These are phyloP conservation scores for Calonectria pteridis DNA, from an alignment of 2,329 filamentous ascomycete species.

Conservation along the genomic window DNA sequence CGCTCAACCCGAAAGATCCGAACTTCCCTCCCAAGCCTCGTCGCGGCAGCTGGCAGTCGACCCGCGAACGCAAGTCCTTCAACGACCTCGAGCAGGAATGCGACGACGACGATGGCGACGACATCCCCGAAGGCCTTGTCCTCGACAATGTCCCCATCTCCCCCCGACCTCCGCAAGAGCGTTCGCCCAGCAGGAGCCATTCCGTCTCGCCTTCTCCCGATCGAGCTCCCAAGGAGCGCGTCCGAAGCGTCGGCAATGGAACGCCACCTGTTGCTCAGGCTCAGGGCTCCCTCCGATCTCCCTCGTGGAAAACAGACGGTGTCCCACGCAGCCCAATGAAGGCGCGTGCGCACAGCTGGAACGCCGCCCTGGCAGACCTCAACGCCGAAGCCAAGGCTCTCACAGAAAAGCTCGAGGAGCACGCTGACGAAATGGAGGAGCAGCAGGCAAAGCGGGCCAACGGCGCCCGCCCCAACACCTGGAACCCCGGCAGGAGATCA, in stretches of 20 bases:
- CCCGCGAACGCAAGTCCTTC: slow-evolving; percentile 73
- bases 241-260: slow-evolving; percentile 72
- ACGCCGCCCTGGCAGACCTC: slow-evolving; percentile 74
- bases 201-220: slow-evolving; percentile 69
- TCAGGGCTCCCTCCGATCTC: slow-evolving; percentile 71
- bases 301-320: slow-evolving; percentile 64
- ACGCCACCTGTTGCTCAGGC: slow-evolving; percentile 71
- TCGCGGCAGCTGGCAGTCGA: slow-evolving; percentile 80
- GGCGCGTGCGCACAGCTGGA: slow-evolving; percentile 80
- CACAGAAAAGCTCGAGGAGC: slow-evolving; percentile 85
- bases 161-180: slow-evolving; percentile 72
- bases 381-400: slow-evolving; percentile 80
- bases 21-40: slow-evolving; percentile 56
- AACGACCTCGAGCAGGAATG: slow-evolving; percentile 81
- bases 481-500: slow-evolving; percentile 52
- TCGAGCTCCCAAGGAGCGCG: slow-evolving; percentile 61
- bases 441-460: slow-evolving; percentile 49
- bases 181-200: slow-evolving; percentile 64
- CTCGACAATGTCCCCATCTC: slow-evolving; percentile 88
- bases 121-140: slow-evolving; percentile 83
- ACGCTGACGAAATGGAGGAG: slow-evolving; percentile 72
- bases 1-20: slow-evolving; percentile 59
- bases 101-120: slow-evolving; percentile 80
- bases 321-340: slow-evolving; percentile 59
- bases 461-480: slow-evolving; percentile 54